Evolutionary conservation across 352 stramenopile genomes (phyloP), one percentile per base, ranked within the genome.

Genomic region (Thraustochytrium sp.): DNA sequence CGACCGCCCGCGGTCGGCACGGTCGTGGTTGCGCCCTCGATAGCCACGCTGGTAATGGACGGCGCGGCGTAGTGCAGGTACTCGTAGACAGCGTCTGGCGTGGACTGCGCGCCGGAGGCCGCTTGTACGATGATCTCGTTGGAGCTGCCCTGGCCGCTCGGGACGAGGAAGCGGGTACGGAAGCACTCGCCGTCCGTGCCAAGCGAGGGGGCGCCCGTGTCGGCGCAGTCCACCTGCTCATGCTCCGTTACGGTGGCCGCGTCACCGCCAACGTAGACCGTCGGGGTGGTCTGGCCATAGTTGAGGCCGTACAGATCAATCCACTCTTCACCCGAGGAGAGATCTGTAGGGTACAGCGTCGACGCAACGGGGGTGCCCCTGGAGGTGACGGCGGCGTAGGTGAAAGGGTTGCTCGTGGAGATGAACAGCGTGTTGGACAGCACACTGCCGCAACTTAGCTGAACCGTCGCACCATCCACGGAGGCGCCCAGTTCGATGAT

Each of bases 271-370:
- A 82, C 53, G n/a, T 29, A 46, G 8, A 82, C 74, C 4, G 21
- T 53, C 11, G 74, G 74, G 1, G 48, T 23, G 5, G 26, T 21
- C 16, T 73, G 9, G 42, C 74, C 74, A 54, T 68, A 82, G 55
- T 82, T 68, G 53, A 82, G 74, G 13, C 74, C 74, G 37, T 38
- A 82, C 0, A 82, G 23, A 23, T 82, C 65, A 37, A 82, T 82
- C 0, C 5, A 3, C n/a, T 82, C 74, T n/a, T 26, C n/a, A 3
- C 74, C 74, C 11, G 51, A 8, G 18, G 74, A 26, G 31, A 56
- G 2, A 5, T 72, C 3, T 13, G 74, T 82, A 8, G 51, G 38
- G 26, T 54, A 82, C 18, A 40, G 16, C 5, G 54, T 34, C 16
- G 78, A 51, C 16, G 42, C 26, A 8, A 82, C 37, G 21, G 74